Evolutionary conservation across 2,329 filamentous ascomycete genomes (phyloP).

Genomic region (Xenoacremonium recifei): DNA sequence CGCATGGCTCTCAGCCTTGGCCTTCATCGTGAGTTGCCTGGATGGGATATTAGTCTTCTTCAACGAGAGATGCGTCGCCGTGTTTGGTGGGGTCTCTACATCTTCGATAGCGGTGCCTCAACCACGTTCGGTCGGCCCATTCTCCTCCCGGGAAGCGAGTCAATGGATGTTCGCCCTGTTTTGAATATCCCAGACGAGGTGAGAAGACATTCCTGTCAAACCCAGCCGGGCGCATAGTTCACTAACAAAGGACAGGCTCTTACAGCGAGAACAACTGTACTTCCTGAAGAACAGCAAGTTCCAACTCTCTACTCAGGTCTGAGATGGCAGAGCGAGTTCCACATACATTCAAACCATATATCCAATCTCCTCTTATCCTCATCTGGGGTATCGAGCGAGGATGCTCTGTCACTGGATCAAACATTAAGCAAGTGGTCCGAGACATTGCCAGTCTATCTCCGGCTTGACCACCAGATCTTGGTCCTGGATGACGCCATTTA

Average conservation of each 20-base stretch:
- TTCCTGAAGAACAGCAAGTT: conserved; percentile 18
- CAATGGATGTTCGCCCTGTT: conserved; percentile 28
- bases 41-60: conserved; percentile 30
- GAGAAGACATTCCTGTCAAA: not conserved
- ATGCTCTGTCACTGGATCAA: conserved; percentile 22
- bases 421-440: conserved; percentile 25
- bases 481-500: conserved; percentile 19
- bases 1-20: conserved; percentile 47
- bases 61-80: conserved; percentile 37
- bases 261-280: conserved; percentile 19
- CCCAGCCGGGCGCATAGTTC: conserved; percentile 1
- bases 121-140: conserved; percentile 41
- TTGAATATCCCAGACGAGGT: conserved; percentile 29
- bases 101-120: conserved; percentile 45
- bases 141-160: conserved; percentile 24
- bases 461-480: conserved; percentile 10
- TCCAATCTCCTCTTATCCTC: conserved; percentile 28
- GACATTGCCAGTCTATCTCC: conserved; percentile 27
- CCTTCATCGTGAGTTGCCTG: conserved; percentile 41
- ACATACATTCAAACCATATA: conserved; percentile 30
- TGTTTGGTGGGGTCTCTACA: conserved; percentile 43
- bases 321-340: conserved; percentile 28
- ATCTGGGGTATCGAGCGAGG: conserved; percentile 22
- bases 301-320: conserved; percentile 29
- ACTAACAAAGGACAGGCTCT: conserved; percentile 15